These are phyloP conservation scores for Vaccinium vitisidaea DNA, from an alignment of 148 eudicot species.

Conservation along the genomic window DNA sequence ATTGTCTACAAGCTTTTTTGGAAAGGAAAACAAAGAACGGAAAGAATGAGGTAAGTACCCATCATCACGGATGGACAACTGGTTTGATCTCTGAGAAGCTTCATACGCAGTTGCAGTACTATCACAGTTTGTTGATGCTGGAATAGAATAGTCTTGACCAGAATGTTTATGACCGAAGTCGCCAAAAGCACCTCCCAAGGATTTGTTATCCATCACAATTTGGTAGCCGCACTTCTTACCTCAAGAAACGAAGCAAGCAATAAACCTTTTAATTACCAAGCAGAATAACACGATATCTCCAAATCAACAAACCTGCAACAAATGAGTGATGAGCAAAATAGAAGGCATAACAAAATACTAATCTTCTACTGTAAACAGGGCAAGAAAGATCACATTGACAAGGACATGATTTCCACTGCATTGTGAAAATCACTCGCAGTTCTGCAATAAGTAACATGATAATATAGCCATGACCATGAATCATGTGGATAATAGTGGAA, in stretches of 20 bases:
- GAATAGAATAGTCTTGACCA: constrained; percentile 5
- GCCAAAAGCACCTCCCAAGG: constrained; percentile 18
- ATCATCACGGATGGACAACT: neutral
- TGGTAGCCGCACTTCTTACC: constrained; percentile 2
- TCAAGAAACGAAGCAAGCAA: neutral
- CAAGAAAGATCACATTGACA: neutral
- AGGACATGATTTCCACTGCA: neutral
- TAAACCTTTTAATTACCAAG: neutral
- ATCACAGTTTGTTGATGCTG: constrained; percentile 3
- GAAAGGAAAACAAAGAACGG: neutral
- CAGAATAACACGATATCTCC: neutral
- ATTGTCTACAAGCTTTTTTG: neutral
- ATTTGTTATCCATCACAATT: constrained; percentile 10
- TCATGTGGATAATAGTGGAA: neutral
- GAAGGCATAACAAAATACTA: neutral
- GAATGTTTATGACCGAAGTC: constrained; percentile 2
- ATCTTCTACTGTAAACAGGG: neutral
- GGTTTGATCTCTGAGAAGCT: constrained; percentile 10
- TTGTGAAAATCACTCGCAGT: neutral
- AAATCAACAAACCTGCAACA: constrained; percentile 2
- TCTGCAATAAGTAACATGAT: neutral
- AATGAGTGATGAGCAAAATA: neutral
- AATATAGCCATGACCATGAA: neutral
- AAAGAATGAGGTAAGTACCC: constrained; percentile 4
- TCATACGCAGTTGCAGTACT: neutral